Base-by-base conservation (phyloP, 2,329 filamentous ascomycete species). In the Monilinia polystroma region DNA sequence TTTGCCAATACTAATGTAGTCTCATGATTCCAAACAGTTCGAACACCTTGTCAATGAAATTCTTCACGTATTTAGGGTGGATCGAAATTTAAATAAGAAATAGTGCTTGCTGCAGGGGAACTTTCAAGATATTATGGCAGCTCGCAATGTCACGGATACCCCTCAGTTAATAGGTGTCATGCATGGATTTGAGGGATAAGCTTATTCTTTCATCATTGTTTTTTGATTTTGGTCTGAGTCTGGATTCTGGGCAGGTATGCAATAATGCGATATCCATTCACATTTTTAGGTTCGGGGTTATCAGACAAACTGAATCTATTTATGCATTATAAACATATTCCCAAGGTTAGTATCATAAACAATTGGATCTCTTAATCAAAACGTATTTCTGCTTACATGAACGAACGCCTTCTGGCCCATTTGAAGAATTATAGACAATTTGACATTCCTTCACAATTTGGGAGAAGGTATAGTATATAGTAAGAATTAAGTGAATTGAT, bases 221-320 rank as follows among this genome's bases (percentile, higher is more conserved):
- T 53, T 63, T 52, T n/a, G 18, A 6, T 63, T 43, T 43, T 54
- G 35, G 18, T 7, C n/a, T 54, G 32, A 18, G 49, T 63, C 29
- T 43, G 41, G 23, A 18, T 12, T 32, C 29, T 35, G 11, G 49
- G 38, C 20, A 23, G 47, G 20, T 45, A 58, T 43, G 38, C 14
- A 58, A 63, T 43, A 54, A 54, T 43, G 49, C 49, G 59, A 43
- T 18, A 63, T 63, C 49, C 43, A 43, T 54, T 56, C 35, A 18
- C 6, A 54, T n/a, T 54, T n/a, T 5, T 32, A n/a, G 23, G 35
- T 47, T 54, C 18, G 32, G 35, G 10, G n/a, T 20, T 54, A 54
- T 43, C 59, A 20, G 14, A 43, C n/a, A 63, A 52, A 62, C 20
- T 53, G 59, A n/a, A 63, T 26, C 35, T 63, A 26, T 20, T 45